phyloP scores from a whole-genome alignment of 148 eudicot species.

The Heliamphora exappendiculata region DNA sequence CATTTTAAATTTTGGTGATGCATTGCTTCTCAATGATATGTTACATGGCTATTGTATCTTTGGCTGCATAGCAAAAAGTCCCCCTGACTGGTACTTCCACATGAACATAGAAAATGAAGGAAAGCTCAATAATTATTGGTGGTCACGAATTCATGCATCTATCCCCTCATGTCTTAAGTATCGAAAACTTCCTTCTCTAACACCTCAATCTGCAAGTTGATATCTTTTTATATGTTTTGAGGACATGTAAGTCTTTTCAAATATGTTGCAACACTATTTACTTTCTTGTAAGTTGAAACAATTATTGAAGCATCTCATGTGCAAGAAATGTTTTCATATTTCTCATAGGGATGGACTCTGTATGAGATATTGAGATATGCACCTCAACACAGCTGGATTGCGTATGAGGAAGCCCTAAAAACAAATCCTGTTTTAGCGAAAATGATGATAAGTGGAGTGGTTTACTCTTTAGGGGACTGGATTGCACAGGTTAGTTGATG shows the following conservation, averaged over 20 bases:
- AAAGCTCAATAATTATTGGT: not conserved
- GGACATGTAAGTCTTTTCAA: not conserved
- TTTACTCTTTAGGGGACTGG: constrained; percentile 96
- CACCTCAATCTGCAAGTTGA: not conserved
- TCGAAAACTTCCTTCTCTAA: not conserved
- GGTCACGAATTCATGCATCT: not conserved
- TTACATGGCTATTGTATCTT: not conserved
- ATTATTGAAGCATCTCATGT: not conserved
- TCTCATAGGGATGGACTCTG: constrained; percentile 79
- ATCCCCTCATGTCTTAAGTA: not conserved
- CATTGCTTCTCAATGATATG: not conserved
- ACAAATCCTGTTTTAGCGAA: constrained; percentile 85
- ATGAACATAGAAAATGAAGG: not conserved
- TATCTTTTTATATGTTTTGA: not conserved
- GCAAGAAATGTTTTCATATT: constrained; percentile 14
- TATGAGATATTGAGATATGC: constrained; percentile 90
- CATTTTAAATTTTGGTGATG: not conserved
- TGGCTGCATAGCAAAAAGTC: not conserved
- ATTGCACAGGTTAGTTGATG: constrained; percentile 80
- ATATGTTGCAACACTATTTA: not conserved
- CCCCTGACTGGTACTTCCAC: not conserved
- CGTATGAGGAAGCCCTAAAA: constrained; percentile 86
- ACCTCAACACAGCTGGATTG: constrained; percentile 90
- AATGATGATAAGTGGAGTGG: constrained; percentile 96
- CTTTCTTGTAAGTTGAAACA: not conserved